Evolutionary conservation across 805 yeast species (phyloP), one percentile per base, ranked within the genome.

Genomic region (Saturnispora galanensis): DNA sequence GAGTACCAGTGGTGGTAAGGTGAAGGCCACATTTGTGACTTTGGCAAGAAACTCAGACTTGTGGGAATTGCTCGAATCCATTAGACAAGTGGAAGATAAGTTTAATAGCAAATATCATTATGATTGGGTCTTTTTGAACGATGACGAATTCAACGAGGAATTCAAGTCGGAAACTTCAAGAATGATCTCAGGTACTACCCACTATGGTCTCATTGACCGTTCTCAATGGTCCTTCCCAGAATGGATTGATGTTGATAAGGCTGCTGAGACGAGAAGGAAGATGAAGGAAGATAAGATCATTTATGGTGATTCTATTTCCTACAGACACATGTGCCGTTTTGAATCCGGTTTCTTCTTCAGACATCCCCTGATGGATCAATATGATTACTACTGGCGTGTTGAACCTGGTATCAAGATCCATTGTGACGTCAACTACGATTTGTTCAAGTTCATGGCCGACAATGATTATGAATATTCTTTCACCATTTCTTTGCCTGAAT

Each of bases 41-140:
- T 69, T 85, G 54, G 93, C 89, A 10, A 72, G 94, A 66, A 84
- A 84, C 61, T 55, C 67, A n/a, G 95, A 85, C 58, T 61, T 85
- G 46, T 70, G 74, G 65, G 71, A 72, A 21, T 64, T 85, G 42
- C 65, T 77, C 38, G 74, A 68, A 30, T 78, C 94, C 7, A 82
- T 85, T 48, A 72, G 85, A 61, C 75, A 80, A 39, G 74, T 89
- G 44, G 97, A 90, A 65, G 97, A 88, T 62, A 71, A 96, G 50
- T 90, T 93, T 71, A 90, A 90, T 69, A 60, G 66, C 13, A 73
- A 84, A 39, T 89, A 67, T 66, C 73, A 84, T 51, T 90, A 90
- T 59, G 97, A 94, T 55, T 90, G 97, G 97, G 93, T 88, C 26
- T 93, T 90, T 63, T 70, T 90, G 55, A 90, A 90, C 63, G 96